phyloP scores from a whole-genome alignment of 2,329 filamentous ascomycete species.

The Pseudogymnoascus pannorum region DNA sequence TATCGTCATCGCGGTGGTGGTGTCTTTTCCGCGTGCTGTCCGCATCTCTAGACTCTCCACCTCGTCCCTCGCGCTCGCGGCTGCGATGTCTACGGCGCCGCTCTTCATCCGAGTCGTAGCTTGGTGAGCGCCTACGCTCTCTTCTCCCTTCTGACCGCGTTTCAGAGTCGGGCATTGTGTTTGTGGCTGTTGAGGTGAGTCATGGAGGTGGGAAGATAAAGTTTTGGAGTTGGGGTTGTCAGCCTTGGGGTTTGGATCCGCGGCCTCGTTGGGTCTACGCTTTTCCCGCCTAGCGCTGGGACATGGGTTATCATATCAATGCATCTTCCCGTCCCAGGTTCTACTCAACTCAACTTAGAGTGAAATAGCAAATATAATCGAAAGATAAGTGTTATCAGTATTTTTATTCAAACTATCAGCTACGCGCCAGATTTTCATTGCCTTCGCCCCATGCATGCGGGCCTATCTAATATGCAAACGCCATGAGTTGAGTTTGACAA shows the following conservation, averaged over 20 bases:
- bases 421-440: background rate
- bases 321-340: background rate
- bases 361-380: background rate
- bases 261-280: background rate
- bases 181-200: background rate
- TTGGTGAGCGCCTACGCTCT: background rate
- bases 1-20: background rate
- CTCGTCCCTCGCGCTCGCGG: background rate
- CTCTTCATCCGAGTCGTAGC: background rate
- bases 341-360: background rate
- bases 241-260: background rate
- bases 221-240: background rate
- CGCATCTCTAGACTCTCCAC: background rate
- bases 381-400: background rate
- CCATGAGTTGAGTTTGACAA: background rate
- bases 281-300: background rate
- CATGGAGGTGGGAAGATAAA: background rate
- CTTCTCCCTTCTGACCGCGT: background rate
- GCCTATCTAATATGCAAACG: background rate
- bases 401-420: background rate
- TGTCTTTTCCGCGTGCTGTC: background rate
- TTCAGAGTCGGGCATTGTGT: background rate
- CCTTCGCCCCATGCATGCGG: background rate
- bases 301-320: background rate
- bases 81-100: background rate